phyloP scores from a whole-genome alignment of 768 basidiomycete genomes.

The Rhodosporidiobolus sp. region DNA sequence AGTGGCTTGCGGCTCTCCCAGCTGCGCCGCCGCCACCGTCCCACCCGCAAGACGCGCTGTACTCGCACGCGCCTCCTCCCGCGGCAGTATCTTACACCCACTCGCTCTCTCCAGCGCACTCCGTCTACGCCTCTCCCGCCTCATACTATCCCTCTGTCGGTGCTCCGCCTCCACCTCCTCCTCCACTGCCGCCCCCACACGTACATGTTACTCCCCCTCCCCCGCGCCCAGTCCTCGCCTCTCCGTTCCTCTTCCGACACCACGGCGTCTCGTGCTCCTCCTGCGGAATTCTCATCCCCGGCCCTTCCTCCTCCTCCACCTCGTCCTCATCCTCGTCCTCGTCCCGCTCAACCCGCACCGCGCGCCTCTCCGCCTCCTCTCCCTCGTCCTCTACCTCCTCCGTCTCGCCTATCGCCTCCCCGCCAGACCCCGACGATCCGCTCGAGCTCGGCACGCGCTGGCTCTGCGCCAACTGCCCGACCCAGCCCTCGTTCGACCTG shows the following conservation, averaged over 20 bases:
- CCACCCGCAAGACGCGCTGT: too few relatives aligned
- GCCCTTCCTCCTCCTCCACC: neutral
- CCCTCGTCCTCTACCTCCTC: neutral
- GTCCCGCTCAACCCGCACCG: neutral
- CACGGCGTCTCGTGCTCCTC: neutral
- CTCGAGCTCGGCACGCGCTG: neutral
- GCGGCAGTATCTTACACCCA: neutral
- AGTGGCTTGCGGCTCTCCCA: neutral
- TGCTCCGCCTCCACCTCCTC: neutral
- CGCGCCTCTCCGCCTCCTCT: neutral
- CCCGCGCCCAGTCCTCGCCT: neutral
- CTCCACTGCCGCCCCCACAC: neutral
- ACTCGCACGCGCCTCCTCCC: too few relatives aligned
- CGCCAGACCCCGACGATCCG: neutral
- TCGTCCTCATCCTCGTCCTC: neutral
- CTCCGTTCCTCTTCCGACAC: neutral
- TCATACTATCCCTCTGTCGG: neutral
- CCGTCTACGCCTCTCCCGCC: neutral
- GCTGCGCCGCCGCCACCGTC: neutral
- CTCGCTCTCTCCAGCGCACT: neutral
- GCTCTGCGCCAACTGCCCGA: constrained; percentile 12
- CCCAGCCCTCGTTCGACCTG: neutral
- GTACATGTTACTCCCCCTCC: neutral
- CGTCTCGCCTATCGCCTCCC: neutral
- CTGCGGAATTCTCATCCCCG: neutral